phyloP scores from a whole-genome alignment of 148 eudicot genomes.

The Nepenthes gracilis region DNA sequence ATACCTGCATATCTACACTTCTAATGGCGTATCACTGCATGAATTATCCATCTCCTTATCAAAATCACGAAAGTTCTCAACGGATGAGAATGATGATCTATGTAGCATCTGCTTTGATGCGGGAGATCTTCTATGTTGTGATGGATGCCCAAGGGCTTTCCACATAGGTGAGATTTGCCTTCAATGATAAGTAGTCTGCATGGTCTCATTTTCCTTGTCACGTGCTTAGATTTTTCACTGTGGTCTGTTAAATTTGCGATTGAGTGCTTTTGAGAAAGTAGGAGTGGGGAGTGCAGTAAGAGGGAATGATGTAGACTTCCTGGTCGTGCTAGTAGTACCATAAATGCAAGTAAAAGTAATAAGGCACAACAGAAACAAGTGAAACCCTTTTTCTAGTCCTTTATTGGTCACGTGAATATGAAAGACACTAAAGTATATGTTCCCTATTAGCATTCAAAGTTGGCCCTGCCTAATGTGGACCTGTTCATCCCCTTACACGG shows the following conservation, averaged over 20 bases:
- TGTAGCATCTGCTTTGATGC: slow-evolving; percentile 59
- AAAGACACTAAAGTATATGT: no score
- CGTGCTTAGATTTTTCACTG: neutral
- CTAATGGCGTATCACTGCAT: slow-evolving; percentile 86
- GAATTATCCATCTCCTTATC: slow-evolving; percentile 50
- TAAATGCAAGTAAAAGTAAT: no score
- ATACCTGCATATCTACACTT: slow-evolving; percentile 65
- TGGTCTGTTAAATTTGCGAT: neutral
- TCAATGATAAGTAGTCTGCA: neutral
- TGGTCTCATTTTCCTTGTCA: neutral
- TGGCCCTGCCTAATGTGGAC: no score
- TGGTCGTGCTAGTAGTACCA: no score
- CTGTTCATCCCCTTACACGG: no score
- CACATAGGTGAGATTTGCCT: slow-evolving; percentile 42
- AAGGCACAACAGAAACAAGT: no score
- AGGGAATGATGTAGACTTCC: no score
- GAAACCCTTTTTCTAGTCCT: no score
- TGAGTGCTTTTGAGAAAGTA: no score
- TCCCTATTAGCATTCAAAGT: no score
- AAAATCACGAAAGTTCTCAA: slow-evolving; percentile 24
- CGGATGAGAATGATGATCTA: slow-evolving; percentile 69
- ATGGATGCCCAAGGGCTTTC: slow-evolving; percentile 79
- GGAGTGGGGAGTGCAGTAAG: no score
- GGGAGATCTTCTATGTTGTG: slow-evolving; percentile 74
- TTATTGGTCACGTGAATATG: no score